Evolutionary conservation across 1,284 basidiomycete species (phyloP), one percentile per base, ranked within the genome.

Genomic region (Trametes sp.): DNA sequence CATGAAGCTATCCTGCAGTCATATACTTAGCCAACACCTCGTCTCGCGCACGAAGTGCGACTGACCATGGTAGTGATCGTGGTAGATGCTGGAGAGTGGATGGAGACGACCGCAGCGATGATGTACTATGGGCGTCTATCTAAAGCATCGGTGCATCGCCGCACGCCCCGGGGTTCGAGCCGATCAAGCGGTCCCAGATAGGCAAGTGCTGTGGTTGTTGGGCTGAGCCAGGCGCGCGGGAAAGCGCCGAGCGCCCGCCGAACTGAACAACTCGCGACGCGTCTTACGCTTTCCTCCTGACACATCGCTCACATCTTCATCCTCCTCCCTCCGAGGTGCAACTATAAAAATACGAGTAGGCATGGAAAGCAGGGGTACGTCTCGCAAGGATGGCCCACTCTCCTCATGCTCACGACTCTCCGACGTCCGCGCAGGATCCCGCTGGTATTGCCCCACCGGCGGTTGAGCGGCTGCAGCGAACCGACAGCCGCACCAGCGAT

Each of bases 1-100:
- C 41, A 91, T 80, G 65, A 92, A 83, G 61, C 72, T 80, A 61
- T 91, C 88, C 90, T 90, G 14, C 6, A 33, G 21, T 8, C 13
- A 44, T 28, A 16, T 2, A 2, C 0, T 48, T n/a, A 26, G 31
- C 19, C 19, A 19, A 14, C 26, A 10, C 14, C 1, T 19, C 36
- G 5, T 29, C 26, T 24, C 14, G 41, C 41, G 16, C 14, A 3
- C 53, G 6, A 16, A 21, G 14, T 11, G 2, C 2, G 23, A 64
- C 63, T 21, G n/a, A 68, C 63, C 66, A 65, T 68, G 54, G 50
- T 62, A 21, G 59, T 46, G 53, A 57, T 54, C 10, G 49, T 49
- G 24, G 49, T 57, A 44, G 55, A 35, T 59, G 56, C 11, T 35
- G 44, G 38, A 29, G 54, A 51, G 44, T 51, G 13, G 28, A 31